Evolutionary conservation across 2,329 filamentous ascomycete genomes (phyloP).

Genomic region (Fusarium newnesense): DNA sequence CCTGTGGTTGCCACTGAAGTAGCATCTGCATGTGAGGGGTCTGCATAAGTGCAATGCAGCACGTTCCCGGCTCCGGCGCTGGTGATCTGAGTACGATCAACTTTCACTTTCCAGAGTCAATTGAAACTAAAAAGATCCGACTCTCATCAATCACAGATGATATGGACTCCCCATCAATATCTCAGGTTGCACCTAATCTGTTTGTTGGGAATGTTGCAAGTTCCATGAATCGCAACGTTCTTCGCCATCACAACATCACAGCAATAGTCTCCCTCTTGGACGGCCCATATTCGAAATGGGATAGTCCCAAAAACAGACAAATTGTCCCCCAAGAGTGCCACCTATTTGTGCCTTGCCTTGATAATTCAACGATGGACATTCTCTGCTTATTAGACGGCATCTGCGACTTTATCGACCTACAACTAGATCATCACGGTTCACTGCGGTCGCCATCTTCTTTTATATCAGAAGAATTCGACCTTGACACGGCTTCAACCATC

Average conservation of each 20-base stretch:
- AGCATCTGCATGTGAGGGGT: slow-evolving; percentile 21
- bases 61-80: slow-evolving; percentile 1
- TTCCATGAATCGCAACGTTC: slow-evolving; percentile 35
- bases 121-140: background rate
- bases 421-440: slow-evolving; percentile 7
- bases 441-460: background rate
- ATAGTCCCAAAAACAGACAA: slow-evolving; percentile 28
- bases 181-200: slow-evolving; percentile 35
- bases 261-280: slow-evolving; percentile 41
- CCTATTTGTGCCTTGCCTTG: slow-evolving; percentile 40
- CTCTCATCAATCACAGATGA: slow-evolving; percentile 9
- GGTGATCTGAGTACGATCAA: background rate
- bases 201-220: slow-evolving; percentile 41
- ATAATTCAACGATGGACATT: slow-evolving; percentile 41
- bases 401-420: slow-evolving; percentile 43
- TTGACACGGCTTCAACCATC: slow-evolving; percentile 6
- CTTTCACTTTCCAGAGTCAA: background rate
- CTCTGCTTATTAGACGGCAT: slow-evolving; percentile 36
- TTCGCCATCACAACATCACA: slow-evolving; percentile 38
- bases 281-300: slow-evolving; percentile 30
- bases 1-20: slow-evolving; percentile 22
- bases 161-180: slow-evolving; percentile 36
- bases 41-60: slow-evolving; percentile 22
- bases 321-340: slow-evolving; percentile 38
- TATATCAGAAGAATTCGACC: background rate